Evolutionary conservation across 2,329 filamentous ascomycete species (phyloP).

Genomic region (Leptographium wingfieldii): DNA sequence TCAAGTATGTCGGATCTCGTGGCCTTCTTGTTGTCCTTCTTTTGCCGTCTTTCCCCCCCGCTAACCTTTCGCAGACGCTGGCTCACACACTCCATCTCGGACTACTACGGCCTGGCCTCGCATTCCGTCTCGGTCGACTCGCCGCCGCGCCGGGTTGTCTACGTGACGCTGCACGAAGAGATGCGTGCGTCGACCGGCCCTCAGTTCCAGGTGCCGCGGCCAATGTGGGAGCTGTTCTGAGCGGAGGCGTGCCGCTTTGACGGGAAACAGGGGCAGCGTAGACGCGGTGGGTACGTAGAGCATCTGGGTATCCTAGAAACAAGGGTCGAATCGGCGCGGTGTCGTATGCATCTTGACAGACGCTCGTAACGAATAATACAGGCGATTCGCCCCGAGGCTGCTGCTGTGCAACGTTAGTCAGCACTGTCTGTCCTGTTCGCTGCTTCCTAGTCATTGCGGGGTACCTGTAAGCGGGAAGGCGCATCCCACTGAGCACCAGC

Average conservation of each 20-base stretch:
- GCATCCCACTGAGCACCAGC: neutral
- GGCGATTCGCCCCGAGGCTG: neutral
- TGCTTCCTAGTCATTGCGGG: neutral
- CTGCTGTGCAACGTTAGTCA: neutral
- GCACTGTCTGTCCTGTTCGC: neutral
- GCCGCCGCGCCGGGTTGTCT: conserved; percentile 65
- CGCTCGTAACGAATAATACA: neutral
- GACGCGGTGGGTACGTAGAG: neutral
- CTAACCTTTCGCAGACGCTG: conserved; percentile 50
- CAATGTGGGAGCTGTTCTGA: conserved; percentile 47
- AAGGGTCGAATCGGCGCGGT: neutral
- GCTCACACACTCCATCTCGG: conserved; percentile 83
- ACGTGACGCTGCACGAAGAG: conserved; percentile 43
- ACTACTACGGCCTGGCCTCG: conserved; percentile 82
- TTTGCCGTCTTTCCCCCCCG: neutral
- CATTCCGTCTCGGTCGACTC: conserved; percentile 63
- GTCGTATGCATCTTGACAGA: neutral
- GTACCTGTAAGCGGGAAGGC: neutral
- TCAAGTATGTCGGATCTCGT: conserved; percentile 49
- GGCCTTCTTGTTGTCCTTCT: neutral
- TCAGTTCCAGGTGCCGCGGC: conserved; percentile 35
- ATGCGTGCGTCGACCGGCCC: conserved; percentile 36
- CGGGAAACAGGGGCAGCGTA: neutral
- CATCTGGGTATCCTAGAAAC: neutral
- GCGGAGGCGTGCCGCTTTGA: conserved; percentile 11